These are phyloP conservation scores for Potentilla sterilis DNA, from an alignment of 306 rosid species.

Conservation along the genomic window DNA sequence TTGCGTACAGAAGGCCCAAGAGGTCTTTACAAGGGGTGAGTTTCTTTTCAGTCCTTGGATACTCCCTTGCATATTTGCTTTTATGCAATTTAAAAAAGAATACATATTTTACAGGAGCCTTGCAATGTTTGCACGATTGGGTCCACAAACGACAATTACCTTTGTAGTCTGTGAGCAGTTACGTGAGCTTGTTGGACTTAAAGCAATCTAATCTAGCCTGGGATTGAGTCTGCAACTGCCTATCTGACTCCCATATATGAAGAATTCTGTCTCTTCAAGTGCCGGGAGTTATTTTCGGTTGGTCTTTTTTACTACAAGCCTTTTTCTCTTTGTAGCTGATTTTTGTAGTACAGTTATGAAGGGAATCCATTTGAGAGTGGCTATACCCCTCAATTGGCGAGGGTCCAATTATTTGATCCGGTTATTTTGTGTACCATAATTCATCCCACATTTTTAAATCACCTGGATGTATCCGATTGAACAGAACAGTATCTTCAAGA, in stretches of 20 bases:
- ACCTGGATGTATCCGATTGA: not conserved
- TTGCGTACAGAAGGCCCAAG: slow-evolving; percentile 74
- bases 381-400: not conserved
- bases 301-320: not conserved
- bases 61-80: slow-evolving; percentile 7
- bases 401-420: not conserved
- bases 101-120: slow-evolving; percentile 60
- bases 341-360: not conserved
- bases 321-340: not conserved
- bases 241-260: not conserved
- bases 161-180: slow-evolving; percentile 82
- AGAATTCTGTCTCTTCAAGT: not conserved
- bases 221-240: slow-evolving; percentile 20
- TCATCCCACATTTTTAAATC: not conserved
- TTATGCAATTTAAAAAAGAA: not conserved
- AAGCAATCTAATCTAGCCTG: slow-evolving; percentile 63
- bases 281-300: not conserved
- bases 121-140: slow-evolving; percentile 78
- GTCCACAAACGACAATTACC: slow-evolving; percentile 93
- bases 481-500: not conserved
- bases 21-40: slow-evolving; percentile 97
- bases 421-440: not conserved
- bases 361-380: not conserved
- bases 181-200: slow-evolving; percentile 72
- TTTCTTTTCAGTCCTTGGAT: slow-evolving; percentile 20